A percentile compares a stretch with the other conserved stretches of the same genome.
phyloP scores from a whole-genome alignment of 2,329 filamentous ascomycete genomes.

The Fusarium clavum region DNA sequence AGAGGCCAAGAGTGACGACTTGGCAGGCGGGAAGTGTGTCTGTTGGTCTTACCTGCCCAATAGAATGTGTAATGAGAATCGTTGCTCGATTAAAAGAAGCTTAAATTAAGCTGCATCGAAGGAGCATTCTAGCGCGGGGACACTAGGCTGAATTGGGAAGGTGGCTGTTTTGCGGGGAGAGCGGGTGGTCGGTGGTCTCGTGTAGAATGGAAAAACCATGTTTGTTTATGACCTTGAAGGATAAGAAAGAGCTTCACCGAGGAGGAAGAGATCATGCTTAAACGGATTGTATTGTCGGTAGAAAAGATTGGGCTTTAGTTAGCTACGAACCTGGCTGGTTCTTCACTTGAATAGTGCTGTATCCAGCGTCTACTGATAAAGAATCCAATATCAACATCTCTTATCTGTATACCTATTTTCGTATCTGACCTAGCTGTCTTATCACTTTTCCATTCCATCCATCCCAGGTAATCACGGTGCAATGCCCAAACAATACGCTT shows the following conservation, averaged over 20 bases:
- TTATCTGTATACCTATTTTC: constrained; percentile 11
- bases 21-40: neutral
- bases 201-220: constrained; percentile 1
- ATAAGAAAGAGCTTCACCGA: neutral
- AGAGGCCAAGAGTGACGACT: neutral
- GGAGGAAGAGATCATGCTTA: neutral
- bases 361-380: neutral
- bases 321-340: neutral
- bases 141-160: constrained; percentile 41
- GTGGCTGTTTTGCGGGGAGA: constrained; percentile 25
- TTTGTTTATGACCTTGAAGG: neutral
- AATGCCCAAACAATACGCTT: neutral
- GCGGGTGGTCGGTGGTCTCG: constrained; percentile 1
- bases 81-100: constrained; percentile 30
- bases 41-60: constrained; percentile 2
- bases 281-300: no score
- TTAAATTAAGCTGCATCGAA: constrained; percentile 39
- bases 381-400: neutral
- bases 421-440: constrained; percentile 13
- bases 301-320: neutral
- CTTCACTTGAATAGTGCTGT: no score
- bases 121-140: constrained; percentile 25
- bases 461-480: neutral
- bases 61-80: constrained; percentile 2
- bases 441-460: neutral